These are phyloP conservation scores for Geotrichum citri-aurantii DNA, from an alignment of 1,139 yeast genomes.

Conservation along the genomic window DNA sequence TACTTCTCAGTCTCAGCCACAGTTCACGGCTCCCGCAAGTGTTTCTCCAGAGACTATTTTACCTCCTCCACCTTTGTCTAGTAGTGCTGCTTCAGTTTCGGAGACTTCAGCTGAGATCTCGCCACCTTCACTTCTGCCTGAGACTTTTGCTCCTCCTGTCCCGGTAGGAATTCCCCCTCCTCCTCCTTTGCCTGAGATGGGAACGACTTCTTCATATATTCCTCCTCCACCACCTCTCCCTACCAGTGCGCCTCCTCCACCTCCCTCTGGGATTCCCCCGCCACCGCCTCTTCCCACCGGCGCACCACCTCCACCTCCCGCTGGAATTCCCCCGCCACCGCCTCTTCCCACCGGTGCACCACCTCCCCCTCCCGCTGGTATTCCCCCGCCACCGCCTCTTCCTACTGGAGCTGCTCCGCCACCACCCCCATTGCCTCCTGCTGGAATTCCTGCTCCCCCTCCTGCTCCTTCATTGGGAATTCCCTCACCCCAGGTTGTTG, in stretches of 20 bases:
- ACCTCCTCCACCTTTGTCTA: slow-evolving; percentile 17
- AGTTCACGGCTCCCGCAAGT: slow-evolving; percentile 17
- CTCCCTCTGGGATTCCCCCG: slow-evolving; percentile 23
- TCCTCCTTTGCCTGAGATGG: slow-evolving; percentile 16
- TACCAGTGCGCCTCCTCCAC: slow-evolving; percentile 20
- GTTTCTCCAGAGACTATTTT: slow-evolving; percentile 12
- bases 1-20: slow-evolving; percentile 15
- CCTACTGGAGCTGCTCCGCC: slow-evolving; percentile 18
- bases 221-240: slow-evolving; percentile 22
- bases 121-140: slow-evolving; percentile 17
- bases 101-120: slow-evolving; percentile 21
- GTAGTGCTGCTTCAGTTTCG: slow-evolving; percentile 6
- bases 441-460: slow-evolving; percentile 31
- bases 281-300: slow-evolving; percentile 23
- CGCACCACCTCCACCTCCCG: slow-evolving; percentile 20
- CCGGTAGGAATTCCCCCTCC: slow-evolving; percentile 23
- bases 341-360: slow-evolving; percentile 22
- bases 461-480: slow-evolving; percentile 33
- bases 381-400: slow-evolving; percentile 24
- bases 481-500: slow-evolving; percentile 34
- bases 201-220: slow-evolving; percentile 12
- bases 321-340: slow-evolving; percentile 21
- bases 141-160: slow-evolving; percentile 12
- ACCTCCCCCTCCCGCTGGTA: slow-evolving; percentile 21
- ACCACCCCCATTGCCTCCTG: slow-evolving; percentile 19